These are phyloP conservation scores for Colletotrichum sp. DNA, from an alignment of 2,329 filamentous ascomycete genomes.

Conservation along the genomic window DNA sequence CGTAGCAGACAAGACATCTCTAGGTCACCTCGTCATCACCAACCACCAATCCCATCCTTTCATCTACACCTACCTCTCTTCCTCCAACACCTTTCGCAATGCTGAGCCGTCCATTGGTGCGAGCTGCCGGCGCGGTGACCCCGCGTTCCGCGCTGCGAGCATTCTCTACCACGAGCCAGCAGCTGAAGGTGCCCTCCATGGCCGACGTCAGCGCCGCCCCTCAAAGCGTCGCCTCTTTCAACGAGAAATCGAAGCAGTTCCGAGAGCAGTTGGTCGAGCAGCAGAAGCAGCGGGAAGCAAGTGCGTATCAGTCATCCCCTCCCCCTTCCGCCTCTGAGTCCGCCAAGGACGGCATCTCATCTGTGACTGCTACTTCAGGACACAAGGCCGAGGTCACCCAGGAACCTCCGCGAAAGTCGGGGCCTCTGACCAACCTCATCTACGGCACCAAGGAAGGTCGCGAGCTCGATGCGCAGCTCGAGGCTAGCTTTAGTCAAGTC, in stretches of 20 bases:
- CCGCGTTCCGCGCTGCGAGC: conserved; percentile 57
- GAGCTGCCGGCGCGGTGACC: conserved; percentile 45
- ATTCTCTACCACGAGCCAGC: conserved; percentile 59
- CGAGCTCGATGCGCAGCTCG: conserved; percentile 93
- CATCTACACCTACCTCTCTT: conserved; percentile 3
- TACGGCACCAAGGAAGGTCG: conserved; percentile 97
- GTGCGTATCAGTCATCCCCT: conserved; percentile 60
- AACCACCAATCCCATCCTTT: background rate
- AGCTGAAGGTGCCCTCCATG: conserved; percentile 71
- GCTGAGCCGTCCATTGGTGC: conserved; percentile 57
- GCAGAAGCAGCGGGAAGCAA: conserved; percentile 85
- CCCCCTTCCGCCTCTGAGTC: conserved; percentile 47
- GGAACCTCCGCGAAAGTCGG: conserved; percentile 69
- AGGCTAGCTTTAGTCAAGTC: conserved; percentile 94
- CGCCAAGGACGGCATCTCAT: conserved; percentile 64
- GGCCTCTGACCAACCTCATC: conserved; percentile 83
- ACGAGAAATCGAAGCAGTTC: conserved; percentile 83
- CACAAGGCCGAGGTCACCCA: conserved; percentile 58
- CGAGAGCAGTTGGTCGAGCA: conserved; percentile 79
- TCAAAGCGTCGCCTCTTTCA: conserved; percentile 76
- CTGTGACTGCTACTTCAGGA: conserved; percentile 64
- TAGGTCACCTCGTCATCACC: conserved; percentile 1
- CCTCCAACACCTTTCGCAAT: conserved; percentile 42
- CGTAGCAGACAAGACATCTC: conserved; percentile 9
- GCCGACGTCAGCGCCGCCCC: conserved; percentile 77